Conservation (phyloP, 2,329 filamentous ascomycete species). For the Thelonectria rubi region DNA sequence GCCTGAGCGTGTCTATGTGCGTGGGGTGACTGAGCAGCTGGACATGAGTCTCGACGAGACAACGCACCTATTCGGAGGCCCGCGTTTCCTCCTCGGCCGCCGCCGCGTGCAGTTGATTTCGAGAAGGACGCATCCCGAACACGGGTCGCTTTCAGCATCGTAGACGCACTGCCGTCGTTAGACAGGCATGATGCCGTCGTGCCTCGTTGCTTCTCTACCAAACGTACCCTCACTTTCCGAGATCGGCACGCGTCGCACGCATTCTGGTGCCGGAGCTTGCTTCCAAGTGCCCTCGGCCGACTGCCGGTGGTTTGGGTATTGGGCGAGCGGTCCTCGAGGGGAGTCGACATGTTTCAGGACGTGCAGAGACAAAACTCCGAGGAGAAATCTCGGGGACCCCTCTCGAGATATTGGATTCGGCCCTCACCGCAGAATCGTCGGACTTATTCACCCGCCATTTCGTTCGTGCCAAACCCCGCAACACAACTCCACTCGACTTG, state of each 20-base stretch:
- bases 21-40: not conserved
- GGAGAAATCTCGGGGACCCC: constrained; percentile 37
- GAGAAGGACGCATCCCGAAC: constrained; percentile 34
- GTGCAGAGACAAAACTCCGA: constrained; percentile 8
- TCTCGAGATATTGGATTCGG: constrained; percentile 1
- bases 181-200: not conserved
- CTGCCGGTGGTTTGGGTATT: not conserved
- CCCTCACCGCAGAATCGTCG: constrained; percentile 36
- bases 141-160: constrained; percentile 12
- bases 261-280: constrained; percentile 28
- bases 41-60: not conserved
- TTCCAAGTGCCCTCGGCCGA: constrained; percentile 1
- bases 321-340: constrained; percentile 3
- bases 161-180: constrained; percentile 32
- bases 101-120: constrained; percentile 33
- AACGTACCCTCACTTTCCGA: constrained; percentile 35
- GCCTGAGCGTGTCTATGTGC: constrained; percentile 23
- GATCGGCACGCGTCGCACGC: constrained; percentile 39
- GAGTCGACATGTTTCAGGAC: constrained; percentile 2
- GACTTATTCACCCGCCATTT: constrained; percentile 22
- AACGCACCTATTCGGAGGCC: constrained; percentile 33
- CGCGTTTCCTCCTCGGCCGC: constrained; percentile 34
- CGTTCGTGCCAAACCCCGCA: constrained; percentile 9
- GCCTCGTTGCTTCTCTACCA: not conserved
- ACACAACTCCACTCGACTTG: constrained; percentile 6